A percentile compares a stretch with the other conserved stretches of the same genome.
phyloP scores from a whole-genome alignment of 2,329 filamentous ascomycete species.

The Ceratocystis harringtonii region DNA sequence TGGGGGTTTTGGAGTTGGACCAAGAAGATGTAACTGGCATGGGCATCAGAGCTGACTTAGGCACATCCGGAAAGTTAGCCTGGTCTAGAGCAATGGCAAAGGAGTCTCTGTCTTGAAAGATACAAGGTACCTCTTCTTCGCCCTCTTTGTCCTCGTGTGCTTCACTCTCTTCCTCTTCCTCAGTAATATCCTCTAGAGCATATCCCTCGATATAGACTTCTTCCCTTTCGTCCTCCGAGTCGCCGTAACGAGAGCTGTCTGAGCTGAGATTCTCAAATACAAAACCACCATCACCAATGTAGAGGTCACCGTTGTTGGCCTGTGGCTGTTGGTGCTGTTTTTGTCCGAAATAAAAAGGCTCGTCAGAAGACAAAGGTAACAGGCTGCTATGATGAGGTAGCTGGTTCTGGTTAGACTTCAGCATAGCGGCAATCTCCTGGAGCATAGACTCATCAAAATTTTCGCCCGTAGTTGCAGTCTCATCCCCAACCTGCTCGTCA shows the following conservation, averaged over 20 bases:
- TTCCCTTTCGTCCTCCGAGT: conserved; percentile 18
- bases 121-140: conserved; percentile 8
- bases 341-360: conserved; percentile 17
- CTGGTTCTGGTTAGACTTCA: conserved; percentile 37
- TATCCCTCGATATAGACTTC: conserved; percentile 1
- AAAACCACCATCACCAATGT: background rate
- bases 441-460: conserved; percentile 47
- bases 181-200: conserved; percentile 15
- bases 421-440: conserved; percentile 48
- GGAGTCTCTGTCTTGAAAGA: conserved; percentile 15
- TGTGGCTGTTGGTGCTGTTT: background rate
- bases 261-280: background rate
- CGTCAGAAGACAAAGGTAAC: conserved; percentile 25
- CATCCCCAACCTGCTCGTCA: conserved; percentile 24
- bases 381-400: conserved; percentile 33
- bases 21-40: background rate
- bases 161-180: conserved; percentile 11
- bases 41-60: conserved; percentile 1
- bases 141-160: conserved; percentile 17
- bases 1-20: background rate
- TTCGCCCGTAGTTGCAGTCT: conserved; percentile 31
- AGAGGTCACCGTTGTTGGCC: background rate
- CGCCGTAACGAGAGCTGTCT: conserved; percentile 22
- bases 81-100: conserved; percentile 10
- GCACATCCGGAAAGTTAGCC: conserved; percentile 5